These are phyloP conservation scores for Scheffersomyces lignosus DNA, from an alignment of 805 yeast genomes.

Conservation along the genomic window DNA sequence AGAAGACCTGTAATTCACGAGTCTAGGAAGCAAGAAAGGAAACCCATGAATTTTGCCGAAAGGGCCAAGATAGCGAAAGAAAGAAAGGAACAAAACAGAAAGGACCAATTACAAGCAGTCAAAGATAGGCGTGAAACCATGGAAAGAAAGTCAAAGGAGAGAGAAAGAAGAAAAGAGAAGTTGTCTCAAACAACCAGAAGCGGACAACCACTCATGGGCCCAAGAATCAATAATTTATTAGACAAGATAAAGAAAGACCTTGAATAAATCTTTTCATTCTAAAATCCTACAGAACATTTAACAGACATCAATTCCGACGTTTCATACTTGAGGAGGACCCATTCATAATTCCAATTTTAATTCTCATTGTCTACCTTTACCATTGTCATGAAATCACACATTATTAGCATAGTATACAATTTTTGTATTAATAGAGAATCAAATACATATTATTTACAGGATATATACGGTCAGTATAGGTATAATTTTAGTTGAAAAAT, in stretches of 20 bases:
- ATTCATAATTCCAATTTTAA: no score
- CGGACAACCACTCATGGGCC: conserved; percentile 93
- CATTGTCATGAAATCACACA: conserved; percentile 1
- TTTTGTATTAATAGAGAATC: not conserved
- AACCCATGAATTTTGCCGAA: conserved; percentile 44
- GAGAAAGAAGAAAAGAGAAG: conserved; percentile 42
- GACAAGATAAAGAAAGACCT: conserved; percentile 67
- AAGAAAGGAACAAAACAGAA: conserved; percentile 44
- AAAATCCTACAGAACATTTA: no score
- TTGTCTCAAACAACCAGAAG: conserved; percentile 53
- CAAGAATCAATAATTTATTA: conserved; percentile 73
- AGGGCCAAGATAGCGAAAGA: conserved; percentile 46
- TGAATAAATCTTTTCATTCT: conserved; percentile 11
- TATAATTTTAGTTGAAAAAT: no score
- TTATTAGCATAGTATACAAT: conserved; percentile 1
- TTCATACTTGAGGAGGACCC: no score
- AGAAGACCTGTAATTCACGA: no score
- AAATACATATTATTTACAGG: no score
- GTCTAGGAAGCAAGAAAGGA: conserved; percentile 26
- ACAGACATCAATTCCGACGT: no score
- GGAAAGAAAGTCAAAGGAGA: conserved; percentile 39
- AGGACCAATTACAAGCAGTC: conserved; percentile 38
- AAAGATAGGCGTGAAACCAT: conserved; percentile 34
- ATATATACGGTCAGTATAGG: no score
- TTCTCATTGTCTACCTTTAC: not conserved